phyloP scores from a whole-genome alignment of 208 protist genomes.

The Vickermania ingenoplastis region DNA sequence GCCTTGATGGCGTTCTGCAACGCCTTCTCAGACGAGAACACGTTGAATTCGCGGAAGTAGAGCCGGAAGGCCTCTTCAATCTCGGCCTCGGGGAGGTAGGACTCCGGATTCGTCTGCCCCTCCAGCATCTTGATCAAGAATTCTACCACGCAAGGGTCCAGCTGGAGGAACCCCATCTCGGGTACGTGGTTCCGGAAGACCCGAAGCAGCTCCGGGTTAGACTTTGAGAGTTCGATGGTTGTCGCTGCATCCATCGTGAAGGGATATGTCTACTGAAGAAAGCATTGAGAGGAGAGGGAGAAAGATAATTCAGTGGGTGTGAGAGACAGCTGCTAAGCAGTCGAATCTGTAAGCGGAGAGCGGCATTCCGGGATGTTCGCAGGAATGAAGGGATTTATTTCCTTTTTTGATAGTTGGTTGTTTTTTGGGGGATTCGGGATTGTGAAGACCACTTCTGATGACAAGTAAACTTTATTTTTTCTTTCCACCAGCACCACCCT shows the following conservation, averaged over 20 bases:
- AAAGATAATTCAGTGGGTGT: background rate
- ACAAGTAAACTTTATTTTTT: constrained; percentile 29
- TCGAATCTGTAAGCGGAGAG: too few relatives aligned
- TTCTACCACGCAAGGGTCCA: constrained; percentile 74
- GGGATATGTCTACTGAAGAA: background rate
- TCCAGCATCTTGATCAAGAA: constrained; percentile 84
- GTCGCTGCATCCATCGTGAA: constrained; percentile 44
- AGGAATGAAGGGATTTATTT: too few relatives aligned
- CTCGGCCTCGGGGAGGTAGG: constrained; percentile 66
- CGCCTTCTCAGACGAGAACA: constrained; percentile 37
- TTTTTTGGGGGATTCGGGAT: too few relatives aligned
- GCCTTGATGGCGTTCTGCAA: constrained; percentile 18
- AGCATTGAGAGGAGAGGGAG: background rate
- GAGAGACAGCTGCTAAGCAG: too few relatives aligned
- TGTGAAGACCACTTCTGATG: too few relatives aligned
- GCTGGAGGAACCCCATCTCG: constrained; percentile 50
- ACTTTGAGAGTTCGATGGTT: constrained; percentile 40
- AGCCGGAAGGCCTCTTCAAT: constrained; percentile 64
- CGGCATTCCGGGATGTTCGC: too few relatives aligned
- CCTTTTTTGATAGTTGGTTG: too few relatives aligned
- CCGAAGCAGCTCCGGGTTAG: constrained; percentile 34
- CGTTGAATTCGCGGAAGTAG: constrained; percentile 70
- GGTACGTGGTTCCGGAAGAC: constrained; percentile 64
- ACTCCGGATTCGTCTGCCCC: constrained; percentile 66
- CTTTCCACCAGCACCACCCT: constrained; percentile 12